Evolutionary conservation across 306 rosid genomes (phyloP), one percentile per base, ranked within the genome.

Genomic region (Mimosa bimucronata): DNA sequence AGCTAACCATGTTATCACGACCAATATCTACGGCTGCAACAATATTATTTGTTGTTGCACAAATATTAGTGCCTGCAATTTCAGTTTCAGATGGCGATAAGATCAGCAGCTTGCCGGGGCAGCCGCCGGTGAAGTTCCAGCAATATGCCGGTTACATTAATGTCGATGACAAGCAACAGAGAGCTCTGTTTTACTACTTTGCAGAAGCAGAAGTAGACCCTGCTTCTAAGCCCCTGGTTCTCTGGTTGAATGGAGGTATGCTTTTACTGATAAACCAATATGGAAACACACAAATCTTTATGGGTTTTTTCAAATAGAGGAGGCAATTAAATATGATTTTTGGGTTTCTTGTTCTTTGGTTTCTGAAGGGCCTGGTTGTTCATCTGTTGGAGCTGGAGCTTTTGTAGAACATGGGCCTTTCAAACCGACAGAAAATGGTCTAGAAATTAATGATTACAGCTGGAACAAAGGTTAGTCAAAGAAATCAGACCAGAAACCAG

Each of bases 211-310:
- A 92, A 74, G 65, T 80, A 1, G 89, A 92, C 53, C 94, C 98
- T 8, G 77, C 86, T 84, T 89, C 98, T 40, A 94, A 92, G 85
- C 98, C 98, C 14, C 82, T 94, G n/a, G 98, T 94, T 25, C 94
- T 92, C 53, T 94, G 98, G 98, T 75, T 92, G 30, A 90, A 88
- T 79, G 91, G 94, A 82, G 97, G 97, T 92, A 72, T 69, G 5
- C 9, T 57, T 12, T 61, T 23, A 26, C 4, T 1, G n/a, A 7
- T 30, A 11, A 45, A 13, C 38, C 44, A n/a, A 40, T 10, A 25
- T 2, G 44, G 12, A 7, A 69, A 21, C 25, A 23, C 64, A 25
- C 15, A 61, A 13, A 28, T 28, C 1, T 21, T 65, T 66, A 2
- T 11, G 14, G 28, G n/a, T 44, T 29, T 41, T 67, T 13, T 13